These are phyloP conservation scores for Orbilia oligospora DNA, from an alignment of 2,329 filamentous ascomycete genomes.

Conservation along the genomic window DNA sequence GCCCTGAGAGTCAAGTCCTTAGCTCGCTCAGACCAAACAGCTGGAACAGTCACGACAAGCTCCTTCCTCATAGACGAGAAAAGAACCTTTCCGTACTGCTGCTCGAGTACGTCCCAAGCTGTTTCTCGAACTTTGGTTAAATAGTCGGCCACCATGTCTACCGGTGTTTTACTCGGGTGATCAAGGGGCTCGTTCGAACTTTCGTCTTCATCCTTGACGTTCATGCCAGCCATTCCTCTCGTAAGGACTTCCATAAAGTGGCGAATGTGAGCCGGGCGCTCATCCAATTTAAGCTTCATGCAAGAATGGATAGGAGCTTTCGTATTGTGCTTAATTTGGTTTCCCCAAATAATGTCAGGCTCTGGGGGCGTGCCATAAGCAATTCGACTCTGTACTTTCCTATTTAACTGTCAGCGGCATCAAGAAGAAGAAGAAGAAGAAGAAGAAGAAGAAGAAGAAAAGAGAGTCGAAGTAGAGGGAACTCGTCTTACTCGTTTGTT, in stretches of 20 bases:
- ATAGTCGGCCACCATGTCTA: conserved; percentile 65
- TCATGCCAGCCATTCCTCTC: conserved; percentile 21
- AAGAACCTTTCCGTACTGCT: conserved; percentile 60
- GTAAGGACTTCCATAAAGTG: conserved; percentile 61
- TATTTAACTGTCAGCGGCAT: conserved; percentile 61
- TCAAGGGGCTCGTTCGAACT: conserved; percentile 34
- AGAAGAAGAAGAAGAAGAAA: too few relatives aligned
- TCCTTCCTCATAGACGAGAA: conserved; percentile 30
- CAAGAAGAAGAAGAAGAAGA: too few relatives aligned
- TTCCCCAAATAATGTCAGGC: conserved; percentile 61
- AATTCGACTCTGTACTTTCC: conserved; percentile 1
- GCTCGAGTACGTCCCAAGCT: conserved; percentile 55
- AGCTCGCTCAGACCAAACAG: conserved; percentile 63
- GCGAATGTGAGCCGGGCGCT: conserved; percentile 61
- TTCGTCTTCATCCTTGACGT: conserved; percentile 31
- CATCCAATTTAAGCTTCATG: conserved; percentile 65
- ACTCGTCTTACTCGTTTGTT: conserved; percentile 65
- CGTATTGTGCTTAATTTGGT: conserved; percentile 63
- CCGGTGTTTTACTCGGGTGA: conserved; percentile 61
- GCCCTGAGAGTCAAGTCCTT: conserved; percentile 51
- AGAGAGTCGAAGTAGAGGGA: conserved; percentile 59
- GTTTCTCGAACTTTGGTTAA: conserved; percentile 63
- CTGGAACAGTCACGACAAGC: conserved; percentile 62
- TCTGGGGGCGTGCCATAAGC: conserved; percentile 47
- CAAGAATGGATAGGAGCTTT: conserved; percentile 65